Evolutionary conservation across 2,329 filamentous ascomycete species (phyloP).

Genomic region (Nigrospora oryzae): DNA sequence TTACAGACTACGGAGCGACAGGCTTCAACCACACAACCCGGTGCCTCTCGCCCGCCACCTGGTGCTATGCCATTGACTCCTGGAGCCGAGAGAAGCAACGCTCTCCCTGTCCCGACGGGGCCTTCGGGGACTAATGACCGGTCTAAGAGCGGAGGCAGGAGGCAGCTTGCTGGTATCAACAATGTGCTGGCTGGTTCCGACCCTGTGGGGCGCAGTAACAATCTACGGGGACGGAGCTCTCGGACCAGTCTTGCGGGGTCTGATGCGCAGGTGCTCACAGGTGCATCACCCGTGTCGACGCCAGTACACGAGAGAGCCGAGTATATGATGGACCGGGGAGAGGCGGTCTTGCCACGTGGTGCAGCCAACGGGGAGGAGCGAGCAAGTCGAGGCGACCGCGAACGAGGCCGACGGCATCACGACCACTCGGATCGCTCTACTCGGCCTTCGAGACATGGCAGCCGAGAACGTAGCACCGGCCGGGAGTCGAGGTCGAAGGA

Average conservation of each 20-base stretch:
- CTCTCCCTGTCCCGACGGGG: conserved; percentile 22
- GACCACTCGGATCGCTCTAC: conserved; percentile 32
- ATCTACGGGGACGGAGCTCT: conserved; percentile 24
- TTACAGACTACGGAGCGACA: conserved; percentile 23
- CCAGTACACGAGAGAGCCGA: conserved; percentile 41
- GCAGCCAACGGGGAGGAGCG: conserved; percentile 21
- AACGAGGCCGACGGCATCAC: conserved; percentile 28
- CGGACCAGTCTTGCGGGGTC: conserved; percentile 40
- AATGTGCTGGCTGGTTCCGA: conserved; percentile 45
- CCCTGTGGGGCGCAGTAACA: conserved; percentile 28
- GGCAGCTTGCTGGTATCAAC: conserved; percentile 53
- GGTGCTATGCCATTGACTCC: conserved; percentile 9
- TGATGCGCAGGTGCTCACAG: conserved; percentile 47
- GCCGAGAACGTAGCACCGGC: conserved; percentile 38
- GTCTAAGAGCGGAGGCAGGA: conserved; percentile 30
- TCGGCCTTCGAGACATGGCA: conserved; percentile 34
- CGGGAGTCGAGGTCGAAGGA: conserved; percentile 34
- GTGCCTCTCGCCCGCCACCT: conserved; percentile 16
- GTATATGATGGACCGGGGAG: conserved; percentile 26
- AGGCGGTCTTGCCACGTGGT: conserved; percentile 17
- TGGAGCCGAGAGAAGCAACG: conserved; percentile 14
- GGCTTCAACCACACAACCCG: conserved; percentile 13
- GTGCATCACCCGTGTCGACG: conserved; percentile 41
- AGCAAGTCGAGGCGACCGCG: conserved; percentile 23
- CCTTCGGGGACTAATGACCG: conserved; percentile 22